These are phyloP conservation scores for Panellus pusillus DNA, from an alignment of 768 basidiomycete genomes.

Conservation along the genomic window DNA sequence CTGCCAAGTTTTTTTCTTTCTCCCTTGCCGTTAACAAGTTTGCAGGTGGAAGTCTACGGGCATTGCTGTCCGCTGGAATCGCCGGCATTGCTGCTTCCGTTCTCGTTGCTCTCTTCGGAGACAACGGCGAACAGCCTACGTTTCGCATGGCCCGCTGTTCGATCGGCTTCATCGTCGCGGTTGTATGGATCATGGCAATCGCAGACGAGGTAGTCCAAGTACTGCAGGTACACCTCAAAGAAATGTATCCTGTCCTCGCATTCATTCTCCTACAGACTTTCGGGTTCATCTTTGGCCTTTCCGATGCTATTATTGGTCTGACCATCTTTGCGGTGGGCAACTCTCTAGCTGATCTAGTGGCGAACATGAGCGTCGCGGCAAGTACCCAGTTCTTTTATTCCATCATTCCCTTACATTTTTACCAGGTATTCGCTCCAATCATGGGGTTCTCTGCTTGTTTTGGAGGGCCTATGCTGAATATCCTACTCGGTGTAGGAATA, in stretches of 20 bases:
- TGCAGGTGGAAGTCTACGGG: slow-evolving; percentile 51
- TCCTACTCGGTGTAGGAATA: slow-evolving; percentile 86
- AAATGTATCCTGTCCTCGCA: not conserved
- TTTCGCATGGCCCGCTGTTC: slow-evolving; percentile 75
- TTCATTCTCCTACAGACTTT: slow-evolving; percentile 59
- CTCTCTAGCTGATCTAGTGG: slow-evolving; percentile 93
- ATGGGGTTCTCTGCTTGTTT: slow-evolving; percentile 98
- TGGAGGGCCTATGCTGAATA: slow-evolving; percentile 91
- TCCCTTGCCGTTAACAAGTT: slow-evolving; percentile 6
- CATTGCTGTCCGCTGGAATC: slow-evolving; percentile 53
- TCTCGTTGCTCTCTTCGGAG: slow-evolving; percentile 60
- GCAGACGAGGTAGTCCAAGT: slow-evolving; percentile 95
- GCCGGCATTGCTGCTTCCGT: slow-evolving; percentile 55
- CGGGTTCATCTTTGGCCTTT: slow-evolving; percentile 91
- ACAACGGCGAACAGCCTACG: slow-evolving; percentile 55
- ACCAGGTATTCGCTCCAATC: slow-evolving; percentile 78
- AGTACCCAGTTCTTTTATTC: slow-evolving; percentile 24
- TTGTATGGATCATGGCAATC: slow-evolving; percentile 98
- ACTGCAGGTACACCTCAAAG: slow-evolving; percentile 61
- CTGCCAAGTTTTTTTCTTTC: slow-evolving; percentile 27
- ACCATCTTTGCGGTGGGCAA: slow-evolving; percentile 98
- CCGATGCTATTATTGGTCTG: slow-evolving; percentile 94
- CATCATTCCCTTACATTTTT: not conserved
- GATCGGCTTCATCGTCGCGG: slow-evolving; percentile 86
- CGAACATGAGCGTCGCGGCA: slow-evolving; percentile 93